Percentiles rank a stretch among this genome's conserved stretches.
phyloP scores from a whole-genome alignment of 306 rosid species.

The Comarum palustre region DNA sequence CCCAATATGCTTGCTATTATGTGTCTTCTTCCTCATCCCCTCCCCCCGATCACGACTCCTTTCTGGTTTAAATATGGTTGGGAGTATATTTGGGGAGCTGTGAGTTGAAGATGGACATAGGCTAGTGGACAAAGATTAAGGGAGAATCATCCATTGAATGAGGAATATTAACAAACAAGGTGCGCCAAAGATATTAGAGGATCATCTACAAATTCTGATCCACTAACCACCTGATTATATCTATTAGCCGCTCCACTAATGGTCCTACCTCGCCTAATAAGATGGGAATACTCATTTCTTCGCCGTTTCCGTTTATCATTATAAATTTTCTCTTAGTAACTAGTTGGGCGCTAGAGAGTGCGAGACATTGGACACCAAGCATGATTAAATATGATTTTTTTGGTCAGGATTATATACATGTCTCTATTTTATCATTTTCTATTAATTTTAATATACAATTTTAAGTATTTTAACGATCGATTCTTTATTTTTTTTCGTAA shows the following conservation, averaged over 20 bases:
- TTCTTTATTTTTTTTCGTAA: no score
- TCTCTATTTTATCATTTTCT: no score
- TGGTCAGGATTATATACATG: no score
- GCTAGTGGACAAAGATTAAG: constrained; percentile 30
- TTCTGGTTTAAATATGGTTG: constrained; percentile 23
- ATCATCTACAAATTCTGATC: constrained; percentile 3
- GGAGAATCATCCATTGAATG: constrained; percentile 8
- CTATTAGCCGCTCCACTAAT: constrained; percentile 1
- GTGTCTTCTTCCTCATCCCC: not conserved
- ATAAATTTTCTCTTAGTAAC: not conserved
- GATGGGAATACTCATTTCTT: not conserved
- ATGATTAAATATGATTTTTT: no score
- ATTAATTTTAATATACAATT: no score
- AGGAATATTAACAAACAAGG: constrained; percentile 16
- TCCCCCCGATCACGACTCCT: constrained; percentile 4
- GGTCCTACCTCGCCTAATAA: not conserved
- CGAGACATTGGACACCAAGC: not conserved
- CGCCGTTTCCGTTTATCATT: not conserved
- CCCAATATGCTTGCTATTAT: constrained; percentile 25
- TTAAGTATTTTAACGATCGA: no score
- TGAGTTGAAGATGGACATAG: constrained; percentile 22
- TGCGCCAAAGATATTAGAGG: constrained; percentile 1
- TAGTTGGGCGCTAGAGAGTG: not conserved
- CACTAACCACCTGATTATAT: constrained; percentile 2
- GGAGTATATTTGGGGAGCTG: constrained; percentile 36